phyloP scores from a whole-genome alignment of 768 basidiomycete genomes.

The Phanerodontia chrysosporium region DNA sequence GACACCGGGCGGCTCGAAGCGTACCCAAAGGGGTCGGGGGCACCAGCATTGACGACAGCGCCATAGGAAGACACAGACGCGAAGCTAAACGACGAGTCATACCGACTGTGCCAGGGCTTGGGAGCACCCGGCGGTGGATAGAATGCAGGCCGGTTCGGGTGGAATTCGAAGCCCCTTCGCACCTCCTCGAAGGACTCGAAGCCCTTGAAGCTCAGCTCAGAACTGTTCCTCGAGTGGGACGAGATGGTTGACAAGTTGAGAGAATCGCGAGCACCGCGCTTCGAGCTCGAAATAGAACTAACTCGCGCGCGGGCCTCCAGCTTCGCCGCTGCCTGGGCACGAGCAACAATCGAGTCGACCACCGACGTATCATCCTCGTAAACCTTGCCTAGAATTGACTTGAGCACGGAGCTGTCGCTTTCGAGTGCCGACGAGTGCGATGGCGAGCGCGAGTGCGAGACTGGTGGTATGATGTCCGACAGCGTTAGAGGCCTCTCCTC shows the following conservation, averaged over 20 bases:
- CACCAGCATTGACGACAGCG: slow-evolving; percentile 55
- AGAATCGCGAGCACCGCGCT: slow-evolving; percentile 25
- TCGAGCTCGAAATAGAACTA: slow-evolving; percentile 46
- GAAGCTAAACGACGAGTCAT: slow-evolving; percentile 67
- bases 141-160: slow-evolving; percentile 53
- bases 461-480: slow-evolving; percentile 73
- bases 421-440: slow-evolving; percentile 37
- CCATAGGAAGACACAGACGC: slow-evolving; percentile 81
- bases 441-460: slow-evolving; percentile 44
- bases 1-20: slow-evolving; percentile 55
- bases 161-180: slow-evolving; percentile 75
- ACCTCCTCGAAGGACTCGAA: slow-evolving; percentile 76
- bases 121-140: slow-evolving; percentile 49
- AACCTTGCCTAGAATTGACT: slow-evolving; percentile 23
- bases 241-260: slow-evolving; percentile 14
- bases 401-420: slow-evolving; percentile 27
- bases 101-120: slow-evolving; percentile 39
- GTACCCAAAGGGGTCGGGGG: slow-evolving; percentile 72
- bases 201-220: slow-evolving; percentile 63
- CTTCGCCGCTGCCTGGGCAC: slow-evolving; percentile 28
- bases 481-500: slow-evolving; percentile 45
- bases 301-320: slow-evolving; percentile 32
- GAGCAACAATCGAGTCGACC: slow-evolving; percentile 13
- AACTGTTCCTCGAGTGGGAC: slow-evolving; percentile 35
- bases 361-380: slow-evolving; percentile 25